phyloP scores from a whole-genome alignment of 306 rosid genomes.

The Inga laurina region DNA sequence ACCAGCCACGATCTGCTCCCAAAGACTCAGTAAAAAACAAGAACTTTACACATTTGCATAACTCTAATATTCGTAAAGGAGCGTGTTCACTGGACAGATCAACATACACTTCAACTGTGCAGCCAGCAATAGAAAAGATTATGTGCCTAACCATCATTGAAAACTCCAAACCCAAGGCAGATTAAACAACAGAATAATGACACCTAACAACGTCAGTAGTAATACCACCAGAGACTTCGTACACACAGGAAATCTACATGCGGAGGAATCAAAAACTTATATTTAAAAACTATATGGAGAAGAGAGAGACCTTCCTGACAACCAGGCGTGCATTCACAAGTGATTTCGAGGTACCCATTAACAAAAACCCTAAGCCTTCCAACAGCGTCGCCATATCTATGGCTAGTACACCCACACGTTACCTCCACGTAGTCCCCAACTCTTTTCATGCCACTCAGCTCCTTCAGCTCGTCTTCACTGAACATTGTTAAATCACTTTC shows the following conservation, averaged over 20 bases:
- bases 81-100: conserved; percentile 60
- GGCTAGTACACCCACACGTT: conserved; percentile 96
- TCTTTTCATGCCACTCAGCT: conserved; percentile 77
- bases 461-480: conserved; percentile 85
- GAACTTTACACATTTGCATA: conserved; percentile 16
- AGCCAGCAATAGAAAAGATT: background rate
- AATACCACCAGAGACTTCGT: background rate
- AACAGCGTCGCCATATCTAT: conserved; percentile 93
- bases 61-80: conserved; percentile 18
- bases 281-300: background rate
- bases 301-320: conserved; percentile 84
- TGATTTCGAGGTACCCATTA: conserved; percentile 89
- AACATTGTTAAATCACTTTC: conserved; percentile 64
- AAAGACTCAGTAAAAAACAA: conserved; percentile 27
- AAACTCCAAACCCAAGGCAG: conserved; percentile 42
- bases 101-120: conserved; percentile 65
- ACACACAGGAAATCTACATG: conserved; percentile 29
- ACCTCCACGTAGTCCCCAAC: conserved; percentile 78
- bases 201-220: conserved; percentile 57
- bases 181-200: conserved; percentile 35
- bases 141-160: conserved; percentile 25
- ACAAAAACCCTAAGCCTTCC: conserved; percentile 99
- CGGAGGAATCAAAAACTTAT: background rate
- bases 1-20: conserved; percentile 20
- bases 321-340: conserved; percentile 99